Evolutionary conservation across 2,329 filamentous ascomycete genomes (phyloP).

Genomic region (Aspergillus sp.): DNA sequence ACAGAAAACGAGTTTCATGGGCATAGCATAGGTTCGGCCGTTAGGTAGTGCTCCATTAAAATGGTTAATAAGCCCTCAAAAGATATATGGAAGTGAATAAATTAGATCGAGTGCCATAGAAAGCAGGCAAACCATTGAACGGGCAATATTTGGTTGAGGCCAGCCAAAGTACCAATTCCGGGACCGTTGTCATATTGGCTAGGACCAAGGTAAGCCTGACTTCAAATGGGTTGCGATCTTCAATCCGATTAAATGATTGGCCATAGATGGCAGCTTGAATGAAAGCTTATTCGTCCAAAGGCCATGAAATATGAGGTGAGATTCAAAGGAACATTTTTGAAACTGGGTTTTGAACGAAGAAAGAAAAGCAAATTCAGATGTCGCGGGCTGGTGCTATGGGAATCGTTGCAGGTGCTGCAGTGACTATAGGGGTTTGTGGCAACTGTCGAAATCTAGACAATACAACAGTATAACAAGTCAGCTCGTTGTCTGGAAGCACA

Average conservation of each 20-base stretch:
- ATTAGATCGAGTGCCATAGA: neutral
- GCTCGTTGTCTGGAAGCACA: neutral
- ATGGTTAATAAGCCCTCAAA: neutral
- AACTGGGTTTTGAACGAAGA: neutral
- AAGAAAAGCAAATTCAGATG: neutral
- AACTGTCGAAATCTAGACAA: neutral
- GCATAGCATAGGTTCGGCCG: constrained; percentile 9
- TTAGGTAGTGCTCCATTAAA: constrained; percentile 9
- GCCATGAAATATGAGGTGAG: constrained; percentile 1
- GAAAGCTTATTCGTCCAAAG: constrained; percentile 8
- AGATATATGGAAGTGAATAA: neutral
- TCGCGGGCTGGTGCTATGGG: constrained; percentile 6
- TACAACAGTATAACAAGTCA: neutral
- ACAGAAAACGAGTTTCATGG: constrained; percentile 1
- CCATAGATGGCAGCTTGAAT: neutral
- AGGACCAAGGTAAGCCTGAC: neutral
- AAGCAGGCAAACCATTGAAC: neutral
- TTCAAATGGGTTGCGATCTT: neutral
- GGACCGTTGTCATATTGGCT: constrained; percentile 2
- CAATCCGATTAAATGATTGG: constrained; percentile 8
- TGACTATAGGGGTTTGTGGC: constrained; percentile 2
- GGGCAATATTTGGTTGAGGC: neutral
- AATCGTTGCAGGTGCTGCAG: constrained; percentile 10
- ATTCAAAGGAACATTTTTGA: constrained; percentile 6
- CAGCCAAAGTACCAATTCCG: neutral